Percentiles rank a stretch among this genome's conserved stretches.
Conservation (phyloP, 371 early-diverging fungal species). For the Apophysomyces trapeziformis region DNA sequence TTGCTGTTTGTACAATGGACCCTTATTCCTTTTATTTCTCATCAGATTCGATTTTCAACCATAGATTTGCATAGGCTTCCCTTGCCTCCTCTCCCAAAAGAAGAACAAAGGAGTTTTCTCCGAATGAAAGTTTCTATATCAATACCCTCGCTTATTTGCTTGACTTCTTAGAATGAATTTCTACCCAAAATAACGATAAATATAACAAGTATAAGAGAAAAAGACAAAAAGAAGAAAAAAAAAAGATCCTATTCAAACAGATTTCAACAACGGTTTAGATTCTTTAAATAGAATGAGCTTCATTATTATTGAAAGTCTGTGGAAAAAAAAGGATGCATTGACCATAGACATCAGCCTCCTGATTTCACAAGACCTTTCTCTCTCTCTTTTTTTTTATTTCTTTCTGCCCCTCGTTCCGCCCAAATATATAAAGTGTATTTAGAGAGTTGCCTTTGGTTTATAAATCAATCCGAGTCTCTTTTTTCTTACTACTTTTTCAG, state of each 20-base stretch:
- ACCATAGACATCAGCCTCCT: conserved; percentile 8
- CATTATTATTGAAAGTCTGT: background rate
- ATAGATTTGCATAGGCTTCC: conserved; percentile 7
- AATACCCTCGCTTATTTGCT: background rate
- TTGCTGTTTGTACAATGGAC: background rate
- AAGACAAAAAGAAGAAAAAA: background rate
- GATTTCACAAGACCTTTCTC: conserved; percentile 3
- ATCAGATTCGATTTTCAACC: conserved; percentile 7
- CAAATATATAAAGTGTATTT: conserved; percentile 1
- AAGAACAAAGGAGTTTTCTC: conserved; percentile 7
- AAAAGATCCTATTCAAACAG: too few species aligned
- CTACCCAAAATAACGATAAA: too few species aligned
- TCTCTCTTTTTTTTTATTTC: background rate
- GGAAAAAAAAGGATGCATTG: conserved; percentile 6
- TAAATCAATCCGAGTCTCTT: conserved; percentile 3
- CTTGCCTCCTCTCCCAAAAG: background rate
- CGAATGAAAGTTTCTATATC: background rate
- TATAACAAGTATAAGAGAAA: background rate
- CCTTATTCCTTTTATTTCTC: conserved; percentile 1
- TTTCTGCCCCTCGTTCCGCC: background rate
- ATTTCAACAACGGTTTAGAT: background rate
- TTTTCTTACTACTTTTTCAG: background rate
- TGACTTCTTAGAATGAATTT: background rate
- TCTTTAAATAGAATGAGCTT: background rate
- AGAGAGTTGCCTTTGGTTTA: background rate